These are phyloP conservation scores for Lipomyces sp. DNA, from an alignment of 805 yeast species.

Conservation along the genomic window DNA sequence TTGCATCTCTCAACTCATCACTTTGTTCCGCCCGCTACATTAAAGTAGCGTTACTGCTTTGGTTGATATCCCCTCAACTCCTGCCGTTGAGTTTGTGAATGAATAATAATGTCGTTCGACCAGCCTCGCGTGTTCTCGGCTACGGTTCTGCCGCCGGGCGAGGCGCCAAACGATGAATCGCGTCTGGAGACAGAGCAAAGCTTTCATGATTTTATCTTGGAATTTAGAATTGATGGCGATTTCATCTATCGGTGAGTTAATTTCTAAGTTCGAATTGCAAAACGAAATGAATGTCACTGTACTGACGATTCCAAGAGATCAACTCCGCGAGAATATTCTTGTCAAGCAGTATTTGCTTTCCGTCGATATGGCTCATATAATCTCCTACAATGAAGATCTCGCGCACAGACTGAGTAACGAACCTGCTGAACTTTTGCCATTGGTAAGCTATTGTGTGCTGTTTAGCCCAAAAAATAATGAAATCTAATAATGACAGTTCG, in stretches of 20 bases:
- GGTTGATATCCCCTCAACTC: background rate
- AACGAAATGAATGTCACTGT: background rate
- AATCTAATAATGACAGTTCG: slow-evolving; percentile 27
- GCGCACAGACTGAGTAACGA: slow-evolving; percentile 83
- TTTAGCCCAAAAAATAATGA: background rate
- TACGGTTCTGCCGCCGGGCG: slow-evolving; percentile 44
- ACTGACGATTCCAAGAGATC: slow-evolving; percentile 59
- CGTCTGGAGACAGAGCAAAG: slow-evolving; percentile 44
- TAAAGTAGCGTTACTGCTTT: background rate
- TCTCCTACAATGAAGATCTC: slow-evolving; percentile 85
- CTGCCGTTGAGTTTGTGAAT: background rate
- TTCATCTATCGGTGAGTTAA: slow-evolving; percentile 62
- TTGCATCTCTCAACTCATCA: background rate
- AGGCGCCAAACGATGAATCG: slow-evolving; percentile 61
- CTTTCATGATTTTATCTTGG: slow-evolving; percentile 80
- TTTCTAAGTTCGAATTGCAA: too few species aligned
- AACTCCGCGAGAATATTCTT: slow-evolving; percentile 81
- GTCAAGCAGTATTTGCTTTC: slow-evolving; percentile 72
- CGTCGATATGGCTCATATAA: slow-evolving; percentile 81
- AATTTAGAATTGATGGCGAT: slow-evolving; percentile 80
- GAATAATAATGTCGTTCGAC: slow-evolving; percentile 47
- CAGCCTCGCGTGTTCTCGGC: slow-evolving; percentile 46
- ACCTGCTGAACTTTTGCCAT: slow-evolving; percentile 53
- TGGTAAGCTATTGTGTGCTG: slow-evolving; percentile 56
- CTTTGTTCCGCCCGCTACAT: background rate